A percentile compares a stretch with the other conserved stretches of the same genome.
Evolutionary conservation across 768 basidiomycete species (phyloP).

Genomic region (Calocybe gangraenosa): DNA sequence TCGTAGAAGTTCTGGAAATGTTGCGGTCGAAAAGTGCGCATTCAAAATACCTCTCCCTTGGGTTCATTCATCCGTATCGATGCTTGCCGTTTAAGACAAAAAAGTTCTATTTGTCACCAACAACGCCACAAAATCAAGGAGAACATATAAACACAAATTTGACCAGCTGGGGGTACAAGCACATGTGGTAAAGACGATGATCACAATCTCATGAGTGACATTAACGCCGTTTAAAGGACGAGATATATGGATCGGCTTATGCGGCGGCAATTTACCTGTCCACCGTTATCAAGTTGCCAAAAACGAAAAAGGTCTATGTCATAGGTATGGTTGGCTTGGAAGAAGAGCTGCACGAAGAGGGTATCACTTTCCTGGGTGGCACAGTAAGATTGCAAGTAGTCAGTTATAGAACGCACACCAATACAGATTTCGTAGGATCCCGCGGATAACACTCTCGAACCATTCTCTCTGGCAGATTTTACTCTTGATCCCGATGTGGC

Average conservation of each 20-base stretch:
- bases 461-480: slow-evolving; percentile 68
- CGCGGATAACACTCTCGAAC: slow-evolving; percentile 69
- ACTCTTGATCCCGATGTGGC: slow-evolving; percentile 72
- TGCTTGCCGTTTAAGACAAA: slow-evolving; percentile 51
- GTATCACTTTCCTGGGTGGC: slow-evolving; percentile 76
- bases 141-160: slow-evolving; percentile 86
- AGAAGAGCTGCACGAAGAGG: slow-evolving; percentile 89
- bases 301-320: slow-evolving; percentile 92
- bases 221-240: slow-evolving; percentile 57
- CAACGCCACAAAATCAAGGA: slow-evolving; percentile 92
- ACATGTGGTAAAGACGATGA: slow-evolving; percentile 56
- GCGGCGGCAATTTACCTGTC: slow-evolving; percentile 71
- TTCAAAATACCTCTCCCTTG: slow-evolving; percentile 5
- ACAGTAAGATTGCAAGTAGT: slow-evolving; percentile 50
- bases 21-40: slow-evolving; percentile 69
- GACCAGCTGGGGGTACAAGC: slow-evolving; percentile 85
- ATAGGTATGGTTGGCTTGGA: slow-evolving; percentile 91
- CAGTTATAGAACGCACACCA: not conserved
- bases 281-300: slow-evolving; percentile 83
- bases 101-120: slow-evolving; percentile 92
- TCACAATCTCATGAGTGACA: not conserved
- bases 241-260: slow-evolving; percentile 95
- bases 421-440: slow-evolving; percentile 56
- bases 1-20: slow-evolving; percentile 65
- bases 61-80: slow-evolving; percentile 9